Base-by-base conservation (phyloP, 2,329 filamentous ascomycete genomes). In the Aspergillus persii region DNA sequence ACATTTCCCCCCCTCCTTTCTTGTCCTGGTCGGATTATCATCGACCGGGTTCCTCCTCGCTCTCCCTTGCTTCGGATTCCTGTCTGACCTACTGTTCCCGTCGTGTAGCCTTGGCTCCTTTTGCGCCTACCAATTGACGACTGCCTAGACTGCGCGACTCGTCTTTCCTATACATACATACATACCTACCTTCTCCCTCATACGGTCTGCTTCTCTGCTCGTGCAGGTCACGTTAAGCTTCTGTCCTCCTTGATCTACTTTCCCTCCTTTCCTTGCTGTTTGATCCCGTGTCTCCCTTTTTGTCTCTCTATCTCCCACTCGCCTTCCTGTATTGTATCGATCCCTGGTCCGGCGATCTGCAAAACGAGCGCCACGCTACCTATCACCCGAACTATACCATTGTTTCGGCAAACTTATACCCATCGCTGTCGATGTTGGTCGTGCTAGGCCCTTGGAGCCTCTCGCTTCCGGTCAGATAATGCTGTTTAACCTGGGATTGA, bases 401-500 rank as follows among this genome's bases (percentile, higher is more conserved):
- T 39, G 36, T 29, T 44, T 39, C 44, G 31, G 33, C 27, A 52
- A 31, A 50, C 7, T 29, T 31, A 15, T 18, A 27, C 18, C 50
- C 50, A 9, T 54, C 46, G 53, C 50, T 54, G 56, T 65, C 65
- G 55, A 65, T 67, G 64, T 49, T 61, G 47, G 50, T 39, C 48
- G 59, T 55, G 54, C 44, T 61, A 33, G 50, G 50, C 50, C 29
- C 53, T 46, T n/a, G 26, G 54, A 54, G 60, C 52, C 58, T 56
- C 53, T 57, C 50, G 58, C 48, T 55, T 60, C 58, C 52, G 62
- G 65, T 60, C 60, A 63, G 66, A 72, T 62, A 68, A 78, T 77
- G 76, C 68, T 77, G 57, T 69, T 77, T 60, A 77, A 76, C 63
- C 69, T 79, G 63, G 77, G 76, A 56, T 65, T 77, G 64, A 74